Conservation (phyloP, 2,329 filamentous ascomycete species). For the Microcyclospora pomicola region DNA sequence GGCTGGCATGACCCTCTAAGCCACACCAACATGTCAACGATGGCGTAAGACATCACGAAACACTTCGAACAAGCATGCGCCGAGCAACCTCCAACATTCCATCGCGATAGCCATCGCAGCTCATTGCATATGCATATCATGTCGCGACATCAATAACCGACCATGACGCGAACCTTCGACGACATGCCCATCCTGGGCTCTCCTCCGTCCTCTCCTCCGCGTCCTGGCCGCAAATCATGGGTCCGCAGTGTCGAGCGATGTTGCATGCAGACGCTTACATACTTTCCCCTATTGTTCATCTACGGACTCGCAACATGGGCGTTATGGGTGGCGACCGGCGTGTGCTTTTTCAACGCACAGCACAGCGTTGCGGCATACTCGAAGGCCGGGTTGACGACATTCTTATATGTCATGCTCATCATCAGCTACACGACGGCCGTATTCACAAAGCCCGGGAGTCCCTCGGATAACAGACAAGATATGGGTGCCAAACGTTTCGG, state of each 20-base stretch:
- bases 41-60: no score
- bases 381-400: constrained; percentile 46
- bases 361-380: constrained; percentile 9
- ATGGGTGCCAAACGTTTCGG: not conserved
- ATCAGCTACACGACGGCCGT: constrained; percentile 86
- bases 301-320: constrained; percentile 89
- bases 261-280: constrained; percentile 66
- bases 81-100: no score
- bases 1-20: no score
- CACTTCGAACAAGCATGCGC: no score
- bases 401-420: constrained; percentile 67
- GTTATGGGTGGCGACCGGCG: constrained; percentile 64
- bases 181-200: constrained; percentile 10
- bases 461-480: constrained; percentile 29
- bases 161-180: constrained; percentile 3
- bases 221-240: constrained; percentile 32
- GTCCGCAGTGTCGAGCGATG: constrained; percentile 63
- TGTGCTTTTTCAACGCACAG: constrained; percentile 28
- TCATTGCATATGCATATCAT: no score
- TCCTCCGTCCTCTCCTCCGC: constrained; percentile 17
- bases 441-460: constrained; percentile 75
- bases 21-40: no score
- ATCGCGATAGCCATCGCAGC: no score
- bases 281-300: constrained; percentile 79
- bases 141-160: no score